Evolutionary conservation across 805 yeast species (phyloP).

Genomic region (Candida hungchunana): DNA sequence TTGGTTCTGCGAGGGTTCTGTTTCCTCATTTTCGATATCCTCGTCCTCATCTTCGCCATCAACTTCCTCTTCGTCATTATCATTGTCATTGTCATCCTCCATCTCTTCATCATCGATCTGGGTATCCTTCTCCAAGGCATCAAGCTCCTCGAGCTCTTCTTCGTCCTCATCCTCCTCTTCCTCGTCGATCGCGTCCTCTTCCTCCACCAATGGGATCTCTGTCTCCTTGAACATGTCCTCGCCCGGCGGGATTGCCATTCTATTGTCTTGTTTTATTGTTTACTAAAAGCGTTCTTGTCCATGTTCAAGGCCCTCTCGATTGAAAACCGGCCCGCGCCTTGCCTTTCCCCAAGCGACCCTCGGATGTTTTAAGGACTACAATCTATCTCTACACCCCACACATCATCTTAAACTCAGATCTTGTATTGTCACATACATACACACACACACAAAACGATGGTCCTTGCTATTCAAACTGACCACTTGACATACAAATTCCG

Average conservation of each 20-base stretch:
- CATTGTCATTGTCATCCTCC: conserved; percentile 28
- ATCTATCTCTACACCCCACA: too few relatives aligned
- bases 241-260: conserved; percentile 9
- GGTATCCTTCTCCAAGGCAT: conserved; percentile 19
- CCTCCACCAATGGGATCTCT: conserved; percentile 22
- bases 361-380: too few relatives aligned
- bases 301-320: too few relatives aligned
- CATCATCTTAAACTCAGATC: too few relatives aligned
- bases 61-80: conserved; percentile 23
- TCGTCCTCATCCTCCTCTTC: conserved; percentile 25
- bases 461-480: conserved; percentile 54
- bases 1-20: too few relatives aligned
- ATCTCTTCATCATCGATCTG: conserved; percentile 29
- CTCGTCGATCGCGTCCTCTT: conserved; percentile 22
- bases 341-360: too few relatives aligned
- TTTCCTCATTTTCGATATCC: conserved; percentile 6
- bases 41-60: conserved; percentile 16
- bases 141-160: conserved; percentile 31
- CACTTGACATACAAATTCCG: conserved; percentile 69
- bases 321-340: too few relatives aligned
- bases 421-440: too few relatives aligned
- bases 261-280: not conserved
- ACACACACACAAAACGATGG: conserved; percentile 5
- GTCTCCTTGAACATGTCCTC: conserved; percentile 25
- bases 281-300: too few relatives aligned